Percentiles rank a stretch among this genome's conserved stretches.
These are phyloP conservation scores for Aquilaria agallochum DNA, from an alignment of 441 rosid genomes.

Conservation along the genomic window DNA sequence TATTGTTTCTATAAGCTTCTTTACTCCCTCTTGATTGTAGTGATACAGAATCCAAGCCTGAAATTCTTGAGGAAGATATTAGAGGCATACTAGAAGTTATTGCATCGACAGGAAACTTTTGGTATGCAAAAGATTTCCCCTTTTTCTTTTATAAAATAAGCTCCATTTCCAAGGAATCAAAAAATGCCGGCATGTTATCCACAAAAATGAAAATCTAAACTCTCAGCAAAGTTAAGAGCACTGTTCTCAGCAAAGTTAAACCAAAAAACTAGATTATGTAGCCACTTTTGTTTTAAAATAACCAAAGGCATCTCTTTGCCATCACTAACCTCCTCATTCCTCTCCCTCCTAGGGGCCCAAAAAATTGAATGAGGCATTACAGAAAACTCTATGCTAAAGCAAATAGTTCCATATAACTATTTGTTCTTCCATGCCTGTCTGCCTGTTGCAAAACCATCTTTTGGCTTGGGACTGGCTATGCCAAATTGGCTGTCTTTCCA, in stretches of 20 bases:
- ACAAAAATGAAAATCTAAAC: neutral
- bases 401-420: neutral
- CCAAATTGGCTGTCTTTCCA: neutral
- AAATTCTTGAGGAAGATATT: conserved; percentile 42
- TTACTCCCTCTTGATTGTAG: conserved; percentile 28
- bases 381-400: neutral
- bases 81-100: conserved; percentile 52
- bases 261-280: neutral
- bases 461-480: neutral
- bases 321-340: no score
- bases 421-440: neutral
- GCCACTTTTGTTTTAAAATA: no score
- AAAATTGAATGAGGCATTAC: no score
- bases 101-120: conserved; percentile 73
- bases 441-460: neutral
- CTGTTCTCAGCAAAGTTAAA: neutral
- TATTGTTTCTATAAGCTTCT: no score
- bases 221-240: neutral
- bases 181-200: neutral
- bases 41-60: conserved; percentile 31
- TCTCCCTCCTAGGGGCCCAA: no score
- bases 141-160: neutral
- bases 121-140: conserved; percentile 27
- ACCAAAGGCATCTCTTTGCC: no score
- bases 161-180: neutral